Evolutionary conservation across 2,329 filamentous ascomycete genomes (phyloP).

Genomic region (Fusarium oxysporum): DNA sequence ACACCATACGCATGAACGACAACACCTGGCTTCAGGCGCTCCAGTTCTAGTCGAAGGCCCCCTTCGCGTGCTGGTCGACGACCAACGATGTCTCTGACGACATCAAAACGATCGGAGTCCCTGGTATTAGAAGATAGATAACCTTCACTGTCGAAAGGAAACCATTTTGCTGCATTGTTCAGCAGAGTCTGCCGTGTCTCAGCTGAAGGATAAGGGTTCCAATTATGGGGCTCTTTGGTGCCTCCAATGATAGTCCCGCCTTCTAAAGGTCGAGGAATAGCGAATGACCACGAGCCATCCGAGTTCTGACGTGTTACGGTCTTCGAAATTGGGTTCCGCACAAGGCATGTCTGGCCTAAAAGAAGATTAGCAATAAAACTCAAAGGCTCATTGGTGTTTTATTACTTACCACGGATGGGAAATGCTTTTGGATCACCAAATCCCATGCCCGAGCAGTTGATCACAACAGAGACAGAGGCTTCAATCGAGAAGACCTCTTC

Average conservation of each 20-base stretch:
- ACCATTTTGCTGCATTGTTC: neutral
- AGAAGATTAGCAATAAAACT: neutral
- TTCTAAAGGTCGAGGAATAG: conserved; percentile 5
- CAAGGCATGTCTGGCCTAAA: conserved; percentile 6
- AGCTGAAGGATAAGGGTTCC: neutral
- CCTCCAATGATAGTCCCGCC: conserved; percentile 1
- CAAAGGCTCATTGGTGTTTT: rapidly evolving
- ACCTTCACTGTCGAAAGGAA: neutral
- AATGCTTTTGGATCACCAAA: neutral
- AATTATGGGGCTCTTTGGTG: neutral
- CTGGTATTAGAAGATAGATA: rapidly evolving
- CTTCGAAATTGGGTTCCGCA: neutral
- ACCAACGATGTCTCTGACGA: conserved; percentile 8
- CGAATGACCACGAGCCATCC: conserved; percentile 4
- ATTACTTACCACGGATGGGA: neutral
- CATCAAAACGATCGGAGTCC: neutral
- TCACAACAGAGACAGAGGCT: neutral
- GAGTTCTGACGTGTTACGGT: neutral
- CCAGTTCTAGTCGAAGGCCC: neutral
- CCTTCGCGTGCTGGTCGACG: conserved; percentile 1
- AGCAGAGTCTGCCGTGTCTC: neutral
- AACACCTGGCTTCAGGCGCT: neutral
- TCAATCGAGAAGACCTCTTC: neutral
- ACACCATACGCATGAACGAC: conserved; percentile 2
- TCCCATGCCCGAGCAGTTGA: conserved; percentile 3